Conservation (phyloP, 495 filamentous ascomycete species). For the Neurospora sp. region DNA sequence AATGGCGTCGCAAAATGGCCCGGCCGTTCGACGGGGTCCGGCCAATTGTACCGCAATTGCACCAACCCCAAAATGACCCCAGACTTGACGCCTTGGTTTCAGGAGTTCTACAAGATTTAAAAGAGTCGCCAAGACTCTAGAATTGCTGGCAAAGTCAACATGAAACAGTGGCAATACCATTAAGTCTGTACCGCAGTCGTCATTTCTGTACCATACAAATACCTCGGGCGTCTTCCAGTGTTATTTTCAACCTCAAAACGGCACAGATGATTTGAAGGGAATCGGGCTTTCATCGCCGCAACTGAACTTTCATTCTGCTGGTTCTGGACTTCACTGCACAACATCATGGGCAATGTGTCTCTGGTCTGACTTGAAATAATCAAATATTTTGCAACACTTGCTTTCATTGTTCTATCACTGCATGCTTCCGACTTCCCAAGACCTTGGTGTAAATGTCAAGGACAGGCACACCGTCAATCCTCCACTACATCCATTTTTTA, state of each 20-base stretch:
- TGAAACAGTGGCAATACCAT: background rate
- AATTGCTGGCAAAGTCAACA: background rate
- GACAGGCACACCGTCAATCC: background rate
- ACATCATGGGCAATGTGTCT: background rate
- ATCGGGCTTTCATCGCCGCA: background rate
- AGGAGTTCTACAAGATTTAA: background rate
- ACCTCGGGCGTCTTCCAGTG: background rate
- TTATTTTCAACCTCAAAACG: background rate
- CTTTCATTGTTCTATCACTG: background rate
- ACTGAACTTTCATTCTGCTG: background rate
- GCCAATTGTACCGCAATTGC: background rate
- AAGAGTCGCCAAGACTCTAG: background rate
- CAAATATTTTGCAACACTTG: background rate
- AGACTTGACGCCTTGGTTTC: background rate
- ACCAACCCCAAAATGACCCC: background rate
- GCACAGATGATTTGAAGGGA: background rate
- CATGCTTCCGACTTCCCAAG: background rate
- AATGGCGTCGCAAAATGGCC: background rate
- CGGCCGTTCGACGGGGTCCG: background rate
- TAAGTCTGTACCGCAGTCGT: background rate
- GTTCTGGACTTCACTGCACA: background rate
- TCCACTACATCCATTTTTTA: background rate
- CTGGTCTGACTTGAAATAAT: background rate
- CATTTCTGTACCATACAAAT: background rate
- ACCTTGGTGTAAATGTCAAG: background rate